A percentile compares a stretch with the other conserved stretches of the same genome.
phyloP scores from a whole-genome alignment of 2,329 filamentous ascomycete genomes.

The Pseudogymnoascus sp. region DNA sequence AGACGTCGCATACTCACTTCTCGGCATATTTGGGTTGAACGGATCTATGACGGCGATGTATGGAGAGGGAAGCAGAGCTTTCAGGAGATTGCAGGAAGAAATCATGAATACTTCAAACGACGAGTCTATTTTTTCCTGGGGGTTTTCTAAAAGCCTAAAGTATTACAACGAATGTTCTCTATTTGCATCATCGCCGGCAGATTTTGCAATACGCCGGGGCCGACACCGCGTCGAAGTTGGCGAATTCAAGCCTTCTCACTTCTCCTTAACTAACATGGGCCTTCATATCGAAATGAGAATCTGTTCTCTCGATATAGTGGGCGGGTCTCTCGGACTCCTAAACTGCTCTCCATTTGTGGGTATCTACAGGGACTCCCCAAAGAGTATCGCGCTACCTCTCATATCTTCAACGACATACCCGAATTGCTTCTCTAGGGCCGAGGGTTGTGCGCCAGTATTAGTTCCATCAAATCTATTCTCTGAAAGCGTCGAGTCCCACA shows the following conservation, averaged over 20 bases:
- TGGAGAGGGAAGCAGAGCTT: constrained; percentile 32
- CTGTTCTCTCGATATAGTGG: neutral
- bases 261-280: neutral
- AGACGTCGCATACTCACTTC: constrained; percentile 38
- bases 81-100: constrained; percentile 31
- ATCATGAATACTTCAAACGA: constrained; percentile 31
- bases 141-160: neutral
- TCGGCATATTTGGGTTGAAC: constrained; percentile 38
- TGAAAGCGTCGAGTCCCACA: neutral
- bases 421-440: neutral
- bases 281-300: neutral
- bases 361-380: neutral
- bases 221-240: neutral
- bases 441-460: neutral
- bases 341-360: neutral
- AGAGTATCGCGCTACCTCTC: neutral
- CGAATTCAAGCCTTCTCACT: neutral
- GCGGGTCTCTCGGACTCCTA: neutral
- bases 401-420: neutral
- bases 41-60: constrained; percentile 38
- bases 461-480: neutral
- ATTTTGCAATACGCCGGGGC: neutral
- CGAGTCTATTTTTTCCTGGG: constrained; percentile 29
- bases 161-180: neutral
- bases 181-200: constrained; percentile 7